Conservation (phyloP, 2,329 filamentous ascomycete species). For the Proliferodiscus dingleyae region DNA sequence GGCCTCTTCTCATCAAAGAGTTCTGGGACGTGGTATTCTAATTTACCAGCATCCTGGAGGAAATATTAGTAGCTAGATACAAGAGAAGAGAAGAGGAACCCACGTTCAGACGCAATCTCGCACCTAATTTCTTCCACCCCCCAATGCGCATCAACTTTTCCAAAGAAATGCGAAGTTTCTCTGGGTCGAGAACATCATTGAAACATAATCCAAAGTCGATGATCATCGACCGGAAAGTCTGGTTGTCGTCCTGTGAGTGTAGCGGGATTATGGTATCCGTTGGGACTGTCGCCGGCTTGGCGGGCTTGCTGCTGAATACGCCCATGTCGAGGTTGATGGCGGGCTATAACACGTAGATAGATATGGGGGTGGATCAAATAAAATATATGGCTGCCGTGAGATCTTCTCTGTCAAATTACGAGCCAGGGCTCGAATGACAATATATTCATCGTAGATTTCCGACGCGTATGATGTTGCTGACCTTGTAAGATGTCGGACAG, state of each 20-base stretch:
- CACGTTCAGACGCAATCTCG: conserved; percentile 38
- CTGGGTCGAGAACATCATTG: not conserved
- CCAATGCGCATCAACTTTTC: conserved; percentile 35
- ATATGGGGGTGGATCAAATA: too few species aligned
- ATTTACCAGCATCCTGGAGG: conserved; percentile 15
- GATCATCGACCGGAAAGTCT: conserved; percentile 1
- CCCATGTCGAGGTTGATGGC: too few species aligned
- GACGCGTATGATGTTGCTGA: too few species aligned
- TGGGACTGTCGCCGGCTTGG: conserved; percentile 7
- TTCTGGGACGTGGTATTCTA: conserved; percentile 38
- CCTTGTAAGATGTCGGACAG: too few species aligned
- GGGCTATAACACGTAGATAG: too few species aligned
- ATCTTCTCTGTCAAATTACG: too few species aligned
- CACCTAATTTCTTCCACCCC: conserved; percentile 42
- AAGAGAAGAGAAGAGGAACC: conserved; percentile 6
- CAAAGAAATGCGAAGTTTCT: not conserved
- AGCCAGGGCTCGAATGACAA: too few species aligned
- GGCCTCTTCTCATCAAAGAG: conserved; percentile 34
- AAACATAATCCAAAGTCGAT: conserved; percentile 3
- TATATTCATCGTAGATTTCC: too few species aligned
- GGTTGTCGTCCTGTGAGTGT: conserved; percentile 14
- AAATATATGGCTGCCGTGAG: too few species aligned
- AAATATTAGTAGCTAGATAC: not conserved
- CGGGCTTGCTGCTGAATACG: not conserved
- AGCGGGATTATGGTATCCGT: conserved; percentile 15